A percentile compares a stretch with the other conserved stretches of the same genome.
These are phyloP conservation scores for Ceratocystis ficicola DNA, from an alignment of 2,329 filamentous ascomycete genomes.

Conservation along the genomic window DNA sequence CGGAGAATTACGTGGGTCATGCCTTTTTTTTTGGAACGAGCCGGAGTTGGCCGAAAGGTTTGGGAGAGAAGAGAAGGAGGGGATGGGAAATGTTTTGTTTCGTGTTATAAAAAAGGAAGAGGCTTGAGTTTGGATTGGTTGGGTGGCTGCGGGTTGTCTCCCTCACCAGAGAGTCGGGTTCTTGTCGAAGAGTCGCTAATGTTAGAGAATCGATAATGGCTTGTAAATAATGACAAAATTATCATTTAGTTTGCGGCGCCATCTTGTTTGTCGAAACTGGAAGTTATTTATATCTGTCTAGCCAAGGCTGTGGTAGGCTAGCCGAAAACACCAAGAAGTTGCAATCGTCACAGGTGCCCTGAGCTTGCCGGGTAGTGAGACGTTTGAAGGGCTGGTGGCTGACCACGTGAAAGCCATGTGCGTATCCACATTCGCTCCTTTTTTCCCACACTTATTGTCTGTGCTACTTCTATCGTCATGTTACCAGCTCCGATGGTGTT, in stretches of 20 bases:
- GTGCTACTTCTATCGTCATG: neutral
- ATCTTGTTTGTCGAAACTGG: neutral
- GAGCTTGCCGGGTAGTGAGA: neutral
- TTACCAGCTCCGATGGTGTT: neutral
- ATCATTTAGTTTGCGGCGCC: neutral
- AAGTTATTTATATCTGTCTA: neutral
- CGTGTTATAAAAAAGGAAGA: slow-evolving; percentile 5
- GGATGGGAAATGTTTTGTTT: slow-evolving; percentile 3
- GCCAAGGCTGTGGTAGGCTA: neutral
- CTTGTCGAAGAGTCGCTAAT: no score
- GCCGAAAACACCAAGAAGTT: slow-evolving; percentile 12
- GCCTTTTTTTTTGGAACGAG: neutral
- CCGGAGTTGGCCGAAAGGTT: neutral
- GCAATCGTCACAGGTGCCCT: neutral
- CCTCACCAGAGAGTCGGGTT: neutral
- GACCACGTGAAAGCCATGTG: slow-evolving; percentile 7
- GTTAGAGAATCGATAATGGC: no score
- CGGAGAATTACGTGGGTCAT: neutral
- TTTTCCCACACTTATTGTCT: neutral
- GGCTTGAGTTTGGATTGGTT: neutral
- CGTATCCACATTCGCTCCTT: slow-evolving; percentile 1
- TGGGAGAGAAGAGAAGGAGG: neutral
- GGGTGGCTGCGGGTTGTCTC: neutral
- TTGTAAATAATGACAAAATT: neutral
- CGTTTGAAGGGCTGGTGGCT: slow-evolving; percentile 1